Evolutionary conservation across 2,329 filamentous ascomycete genomes (phyloP).

Genomic region (Botryotinia globosa): DNA sequence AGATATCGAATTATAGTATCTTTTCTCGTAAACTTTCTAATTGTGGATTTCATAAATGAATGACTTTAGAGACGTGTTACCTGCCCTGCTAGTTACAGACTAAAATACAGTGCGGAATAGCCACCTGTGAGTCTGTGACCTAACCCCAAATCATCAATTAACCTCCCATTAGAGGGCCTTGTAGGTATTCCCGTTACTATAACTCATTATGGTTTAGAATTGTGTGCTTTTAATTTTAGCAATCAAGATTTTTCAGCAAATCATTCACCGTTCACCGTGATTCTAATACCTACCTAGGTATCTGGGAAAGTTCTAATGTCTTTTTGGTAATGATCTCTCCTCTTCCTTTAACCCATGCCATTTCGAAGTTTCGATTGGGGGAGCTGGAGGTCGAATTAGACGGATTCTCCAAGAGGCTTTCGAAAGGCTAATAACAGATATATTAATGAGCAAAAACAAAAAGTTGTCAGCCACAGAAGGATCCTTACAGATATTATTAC

Average conservation of each 20-base stretch:
- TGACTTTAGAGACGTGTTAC: conserved; percentile 4
- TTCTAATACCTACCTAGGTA: neutral
- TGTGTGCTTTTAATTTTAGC: neutral
- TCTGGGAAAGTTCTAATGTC: neutral
- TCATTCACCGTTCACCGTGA: neutral
- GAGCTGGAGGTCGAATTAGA: neutral
- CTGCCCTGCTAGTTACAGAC: conserved; percentile 3
- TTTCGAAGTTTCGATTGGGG: neutral
- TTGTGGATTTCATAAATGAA: neutral
- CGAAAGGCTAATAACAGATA: neutral
- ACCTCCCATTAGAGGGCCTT: neutral
- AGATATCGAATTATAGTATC: conserved; percentile 11
- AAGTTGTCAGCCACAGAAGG: conserved; percentile 11
- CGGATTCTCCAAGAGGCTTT: neutral
- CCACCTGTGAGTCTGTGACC: no score
- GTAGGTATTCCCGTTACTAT: neutral
- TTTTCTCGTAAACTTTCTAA: conserved; percentile 1
- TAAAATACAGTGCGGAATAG: neutral
- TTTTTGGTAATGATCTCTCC: conserved; percentile 4
- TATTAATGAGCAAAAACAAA: neutral
- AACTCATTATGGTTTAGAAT: conserved; percentile 5
- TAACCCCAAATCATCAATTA: neutral
- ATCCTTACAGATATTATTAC: conserved; percentile 17
- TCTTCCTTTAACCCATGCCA: neutral
- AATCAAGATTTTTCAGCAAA: neutral